Evolutionary conservation across 805 yeast genomes (phyloP).

Genomic region (Cyberlindnera sargentensis): DNA sequence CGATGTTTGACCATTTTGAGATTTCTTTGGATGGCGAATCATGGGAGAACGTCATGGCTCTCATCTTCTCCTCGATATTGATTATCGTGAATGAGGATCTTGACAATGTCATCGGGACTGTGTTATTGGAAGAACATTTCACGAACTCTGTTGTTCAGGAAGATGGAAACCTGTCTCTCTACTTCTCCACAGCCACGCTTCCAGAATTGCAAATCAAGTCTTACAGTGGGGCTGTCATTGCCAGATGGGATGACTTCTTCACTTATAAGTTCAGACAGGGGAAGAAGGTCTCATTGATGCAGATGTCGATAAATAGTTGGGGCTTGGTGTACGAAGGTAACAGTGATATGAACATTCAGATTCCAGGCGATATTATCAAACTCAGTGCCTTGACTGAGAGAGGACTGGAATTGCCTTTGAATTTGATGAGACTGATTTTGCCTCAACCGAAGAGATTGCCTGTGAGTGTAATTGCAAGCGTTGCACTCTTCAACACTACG

Average conservation of each 20-base stretch:
- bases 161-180: slow-evolving; percentile 26
- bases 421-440: slow-evolving; percentile 30
- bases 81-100: slow-evolving; percentile 21
- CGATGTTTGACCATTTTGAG: slow-evolving; percentile 35
- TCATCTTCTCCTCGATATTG: slow-evolving; percentile 28
- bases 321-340: slow-evolving; percentile 27
- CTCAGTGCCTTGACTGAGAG: slow-evolving; percentile 31
- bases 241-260: slow-evolving; percentile 36
- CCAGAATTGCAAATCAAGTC: slow-evolving; percentile 38
- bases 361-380: slow-evolving; percentile 34
- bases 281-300: slow-evolving; percentile 29
- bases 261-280: slow-evolving; percentile 5
- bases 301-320: slow-evolving; percentile 49
- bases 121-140: slow-evolving; percentile 32
- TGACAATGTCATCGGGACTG: slow-evolving; percentile 32
- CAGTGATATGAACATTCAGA: slow-evolving; percentile 10
- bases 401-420: slow-evolving; percentile 36
- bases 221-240: slow-evolving; percentile 24
- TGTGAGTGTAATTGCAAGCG: slow-evolving; percentile 35
- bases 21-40: slow-evolving; percentile 36
- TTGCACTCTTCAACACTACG: slow-evolving; percentile 32
- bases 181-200: slow-evolving; percentile 32
- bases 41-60: slow-evolving; percentile 34
- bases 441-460: slow-evolving; percentile 35
- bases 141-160: slow-evolving; percentile 22